phyloP scores from a whole-genome alignment of 768 basidiomycete species.

The Tulasnella sp. region DNA sequence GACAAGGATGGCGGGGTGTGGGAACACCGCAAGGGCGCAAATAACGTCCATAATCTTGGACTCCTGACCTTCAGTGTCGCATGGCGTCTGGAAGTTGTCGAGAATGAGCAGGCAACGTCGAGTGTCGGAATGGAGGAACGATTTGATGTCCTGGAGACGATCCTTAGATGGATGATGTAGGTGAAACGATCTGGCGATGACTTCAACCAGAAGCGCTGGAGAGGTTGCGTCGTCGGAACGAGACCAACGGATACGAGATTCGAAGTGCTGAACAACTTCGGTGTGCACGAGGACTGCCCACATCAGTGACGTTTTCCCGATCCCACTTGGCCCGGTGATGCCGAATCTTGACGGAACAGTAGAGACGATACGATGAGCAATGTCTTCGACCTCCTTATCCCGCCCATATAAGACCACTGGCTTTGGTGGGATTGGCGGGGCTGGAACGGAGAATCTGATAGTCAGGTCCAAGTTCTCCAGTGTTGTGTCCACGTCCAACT shows the following conservation, averaged over 20 bases:
- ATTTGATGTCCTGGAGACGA: slow-evolving; percentile 21
- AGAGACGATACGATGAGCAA: no score
- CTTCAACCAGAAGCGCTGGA: slow-evolving; percentile 23
- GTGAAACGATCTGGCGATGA: slow-evolving; percentile 23
- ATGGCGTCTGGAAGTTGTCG: slow-evolving; percentile 36
- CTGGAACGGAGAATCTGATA: background rate
- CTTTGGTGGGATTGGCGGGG: background rate
- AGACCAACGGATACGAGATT: slow-evolving; percentile 26
- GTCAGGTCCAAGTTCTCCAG: no score
- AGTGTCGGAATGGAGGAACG: slow-evolving; percentile 22
- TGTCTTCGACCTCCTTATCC: no score
- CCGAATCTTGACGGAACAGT: no score
- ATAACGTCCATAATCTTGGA: slow-evolving; percentile 24
- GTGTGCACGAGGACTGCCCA: slow-evolving; percentile 27
- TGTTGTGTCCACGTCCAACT: background rate
- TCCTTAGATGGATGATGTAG: slow-evolving; percentile 21
- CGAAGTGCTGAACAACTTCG: slow-evolving; percentile 23
- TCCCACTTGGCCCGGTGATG: slow-evolving; percentile 9
- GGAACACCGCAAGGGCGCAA: slow-evolving; percentile 22
- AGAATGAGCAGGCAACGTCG: slow-evolving; percentile 28
- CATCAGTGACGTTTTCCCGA: slow-evolving; percentile 29
- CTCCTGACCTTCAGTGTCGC: slow-evolving; percentile 25
- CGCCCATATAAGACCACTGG: no score
- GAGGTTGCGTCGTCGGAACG: slow-evolving; percentile 29
- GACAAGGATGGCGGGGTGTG: slow-evolving; percentile 27